These are phyloP conservation scores for Entrophospora sp. DNA, from an alignment of 192 early-diverging fungal species.

Conservation along the genomic window DNA sequence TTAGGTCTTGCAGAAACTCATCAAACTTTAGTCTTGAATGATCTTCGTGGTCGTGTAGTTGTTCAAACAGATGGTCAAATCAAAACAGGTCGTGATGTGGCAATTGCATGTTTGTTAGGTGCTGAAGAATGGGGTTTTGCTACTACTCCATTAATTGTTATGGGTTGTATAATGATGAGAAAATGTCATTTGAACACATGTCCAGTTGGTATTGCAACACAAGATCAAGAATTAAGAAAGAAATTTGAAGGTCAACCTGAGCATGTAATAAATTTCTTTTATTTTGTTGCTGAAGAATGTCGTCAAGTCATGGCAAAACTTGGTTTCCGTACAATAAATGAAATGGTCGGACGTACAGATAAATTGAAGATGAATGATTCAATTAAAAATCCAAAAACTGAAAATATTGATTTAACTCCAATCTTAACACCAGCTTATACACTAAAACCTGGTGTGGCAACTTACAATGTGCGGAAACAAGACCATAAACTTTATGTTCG, in stretches of 20 bases:
- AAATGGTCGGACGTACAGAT: conserved; percentile 95
- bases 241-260: conserved; percentile 96
- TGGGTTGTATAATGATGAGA: conserved; percentile 96
- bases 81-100: conserved; percentile 94
- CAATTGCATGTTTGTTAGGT: conserved; percentile 93
- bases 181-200: conserved; percentile 91
- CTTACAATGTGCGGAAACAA: conserved; percentile 73
- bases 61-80: conserved; percentile 99
- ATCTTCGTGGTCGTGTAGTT: conserved; percentile 89
- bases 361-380: conserved; percentile 68
- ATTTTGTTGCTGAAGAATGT: conserved; percentile 91
- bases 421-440: conserved; percentile 82
- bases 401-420: conserved; percentile 73
- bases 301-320: conserved; percentile 90
- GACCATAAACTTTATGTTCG: conserved; percentile 82
- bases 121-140: conserved; percentile 99
- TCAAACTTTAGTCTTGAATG: conserved; percentile 95
- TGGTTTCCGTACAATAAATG: conserved; percentile 86
- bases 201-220: conserved; percentile 95
- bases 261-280: conserved; percentile 97
- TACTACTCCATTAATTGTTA: conserved; percentile 93
- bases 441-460: conserved; percentile 83
- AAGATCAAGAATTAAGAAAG: conserved; percentile 85
- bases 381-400: conserved; percentile 73
- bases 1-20: conserved; percentile 98